Evolutionary conservation across 345 rosid species (phyloP), one percentile per base, ranked within the genome.

Genomic region (Aegle marmelos): DNA sequence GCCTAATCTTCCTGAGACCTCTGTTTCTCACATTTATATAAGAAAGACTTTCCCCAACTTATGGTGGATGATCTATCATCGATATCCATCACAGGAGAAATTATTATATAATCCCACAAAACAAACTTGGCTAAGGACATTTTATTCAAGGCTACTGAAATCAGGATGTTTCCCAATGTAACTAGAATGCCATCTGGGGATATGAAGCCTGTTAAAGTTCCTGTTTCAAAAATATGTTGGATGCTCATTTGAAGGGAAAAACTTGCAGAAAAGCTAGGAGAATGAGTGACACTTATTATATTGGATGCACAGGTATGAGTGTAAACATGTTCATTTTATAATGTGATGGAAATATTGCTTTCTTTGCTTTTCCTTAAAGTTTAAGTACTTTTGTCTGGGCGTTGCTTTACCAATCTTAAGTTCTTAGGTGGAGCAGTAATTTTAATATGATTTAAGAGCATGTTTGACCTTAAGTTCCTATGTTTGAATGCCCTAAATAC

Each of bases 71-170:
- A 82, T 87, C 98, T 50, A 72, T 88, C 79, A 79, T 88, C 73
- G 93, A 89, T 75, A 85, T 90, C 75, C 97, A 90, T 83, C 93
- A 90, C 76, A 91, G 80, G 89, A 90, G 85, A 83, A 90, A 86
- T 79, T 94, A 90, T 85, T 94, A 82, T 70, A 89, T 96, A 83
- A 85, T 94, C 78, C 97, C 98, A 53, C 91, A 89, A 79, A 96
- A 96, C 86, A 94, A 92, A 86, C 96, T 96, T 82, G 99, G 98
- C n/a, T 77, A 92, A 89, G 82, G 99, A 96, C 80, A 91, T 96
- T 79, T 87, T 82, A 85, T 96, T 62, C 90, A 94, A 68, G n/a
- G 89, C 94, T 66, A 85, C 88, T 22, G 94, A 94, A 83, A 85
- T 80, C 73, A 81, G 95, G 94, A 48, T 83, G 81, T 37, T 81